Evolutionary conservation across 495 filamentous ascomycete genomes (phyloP), one percentile per base, ranked within the genome.

Genomic region (Aspergillus nanangensis): DNA sequence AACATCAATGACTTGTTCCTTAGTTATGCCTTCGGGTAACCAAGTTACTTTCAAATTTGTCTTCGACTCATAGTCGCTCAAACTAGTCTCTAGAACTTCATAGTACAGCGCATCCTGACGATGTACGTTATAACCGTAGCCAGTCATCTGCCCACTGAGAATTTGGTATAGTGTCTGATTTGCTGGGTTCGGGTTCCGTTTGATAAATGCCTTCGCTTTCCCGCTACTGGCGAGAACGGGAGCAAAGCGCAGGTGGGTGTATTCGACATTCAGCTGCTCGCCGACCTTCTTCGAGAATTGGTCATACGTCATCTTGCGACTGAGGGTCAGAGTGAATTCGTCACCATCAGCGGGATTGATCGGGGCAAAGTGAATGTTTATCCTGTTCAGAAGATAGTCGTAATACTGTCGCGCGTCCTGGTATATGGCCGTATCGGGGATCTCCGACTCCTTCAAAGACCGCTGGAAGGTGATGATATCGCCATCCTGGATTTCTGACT

Each of bases 391-490:
- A 3, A 99, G 80, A 61, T 93, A 91, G 52, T 97, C 92, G 61
- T 97, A 99, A 61, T 88, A 96, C 27, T 86, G 78, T 34, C 80
- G 79, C 5, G 90, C 87, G 58, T 95, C 89, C 5, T 66, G 64
- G 51, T 76, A 77, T 14, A 72, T 52, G 8, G 71, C 70, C 5
- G 66, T 67, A 13, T 63, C 48, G 18, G 69, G 62, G 10, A 79
- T 53, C 34, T 87, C 83, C 31, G 81, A 76, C 15, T 88, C 83
- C 48, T 74, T 76, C 24, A 81, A 60, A 11, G 72, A 56, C 45
- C 76, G 78, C 64, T 96, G 92, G 69, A 97, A 96, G 52, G 90
- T 95, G 23, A 99, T 80, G 54, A 99, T 96, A 60, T 99, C 93
- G 32, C 93, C 93, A 58, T 97, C 91, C 57, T 96, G 92, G 33